Evolutionary conservation across 257 asterid genomes (phyloP).

Genomic region (Phtheirospermum japonicum): DNA sequence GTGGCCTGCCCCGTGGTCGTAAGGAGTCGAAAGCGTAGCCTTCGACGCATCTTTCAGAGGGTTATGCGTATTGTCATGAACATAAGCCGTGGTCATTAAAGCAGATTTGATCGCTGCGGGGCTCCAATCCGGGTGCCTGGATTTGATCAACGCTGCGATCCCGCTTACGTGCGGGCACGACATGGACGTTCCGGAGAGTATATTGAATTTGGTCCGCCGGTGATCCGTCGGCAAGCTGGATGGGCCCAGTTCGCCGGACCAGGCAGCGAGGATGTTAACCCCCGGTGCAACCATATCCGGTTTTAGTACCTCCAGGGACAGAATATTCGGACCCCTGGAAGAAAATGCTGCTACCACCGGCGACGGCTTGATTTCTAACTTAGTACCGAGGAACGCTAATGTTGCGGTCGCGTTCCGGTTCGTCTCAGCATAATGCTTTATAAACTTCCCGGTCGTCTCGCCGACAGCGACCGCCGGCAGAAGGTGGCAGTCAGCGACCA

Average conservation of each 20-base stretch:
- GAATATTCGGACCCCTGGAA: conserved; percentile 80
- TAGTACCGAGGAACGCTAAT: conserved; percentile 66
- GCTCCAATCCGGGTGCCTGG: conserved; percentile 76
- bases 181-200: conserved; percentile 92
- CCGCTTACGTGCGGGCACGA: conserved; percentile 97
- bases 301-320: conserved; percentile 69
- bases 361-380: conserved; percentile 59
- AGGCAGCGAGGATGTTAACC: conserved; percentile 88
- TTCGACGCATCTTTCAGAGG: conserved; percentile 67
- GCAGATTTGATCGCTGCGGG: conserved; percentile 90
- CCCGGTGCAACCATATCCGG: conserved; percentile 93
- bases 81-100: conserved; percentile 81
- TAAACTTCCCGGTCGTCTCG: conserved; percentile 49
- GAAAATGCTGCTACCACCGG: conserved; percentile 96
- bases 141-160: conserved; percentile 73
- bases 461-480: conserved; percentile 88
- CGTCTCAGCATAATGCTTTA: conserved; percentile 50
- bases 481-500: conserved; percentile 86
- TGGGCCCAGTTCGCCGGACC: conserved; percentile 81
- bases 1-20: conserved; percentile 92
- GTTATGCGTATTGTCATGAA: conserved; percentile 57
- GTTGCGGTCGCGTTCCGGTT: conserved; percentile 50
- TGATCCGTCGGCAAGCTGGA: conserved; percentile 69
- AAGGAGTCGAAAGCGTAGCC: conserved; percentile 50
- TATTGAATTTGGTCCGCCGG: conserved; percentile 73